phyloP scores from a whole-genome alignment of 176 grass and related monocot genomes.

The Hyparrhenia diplandra region DNA sequence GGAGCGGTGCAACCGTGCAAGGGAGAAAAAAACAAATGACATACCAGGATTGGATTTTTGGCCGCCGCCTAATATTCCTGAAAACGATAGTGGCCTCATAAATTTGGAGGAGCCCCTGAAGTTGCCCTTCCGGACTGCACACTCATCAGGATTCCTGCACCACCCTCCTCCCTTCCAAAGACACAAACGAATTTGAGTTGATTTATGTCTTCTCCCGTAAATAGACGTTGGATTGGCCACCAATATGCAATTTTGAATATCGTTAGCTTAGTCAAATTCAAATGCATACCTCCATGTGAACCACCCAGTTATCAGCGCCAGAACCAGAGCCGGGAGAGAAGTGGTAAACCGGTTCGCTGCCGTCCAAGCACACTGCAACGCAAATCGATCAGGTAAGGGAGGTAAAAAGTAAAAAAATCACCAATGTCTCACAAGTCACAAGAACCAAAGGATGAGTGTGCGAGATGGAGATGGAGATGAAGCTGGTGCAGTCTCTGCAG shows the following conservation, averaged over 20 bases:
- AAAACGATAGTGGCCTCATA: constrained; percentile 68
- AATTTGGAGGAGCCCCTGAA: constrained; percentile 73
- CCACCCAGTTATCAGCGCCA: constrained; percentile 65
- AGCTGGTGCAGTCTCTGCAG: no score
- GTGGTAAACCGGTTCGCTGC: constrained; percentile 63
- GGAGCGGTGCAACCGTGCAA: background rate
- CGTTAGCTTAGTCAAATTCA: background rate
- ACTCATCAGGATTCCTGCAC: constrained; percentile 68
- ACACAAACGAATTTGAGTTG: background rate
- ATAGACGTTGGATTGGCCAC: background rate
- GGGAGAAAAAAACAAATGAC: background rate
- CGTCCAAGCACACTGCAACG: constrained; percentile 64
- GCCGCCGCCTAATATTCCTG: constrained; percentile 53
- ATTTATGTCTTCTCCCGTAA: background rate
- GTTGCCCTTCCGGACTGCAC: constrained; percentile 56
- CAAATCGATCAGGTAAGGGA: background rate
- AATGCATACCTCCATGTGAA: constrained; percentile 69
- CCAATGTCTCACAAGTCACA: no score
- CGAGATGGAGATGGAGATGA: no score
- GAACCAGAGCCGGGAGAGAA: constrained; percentile 62
- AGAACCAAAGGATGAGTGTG: background rate
- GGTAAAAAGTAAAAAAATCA: background rate
- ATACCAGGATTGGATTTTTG: constrained; percentile 60
- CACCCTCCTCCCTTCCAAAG: constrained; percentile 75
- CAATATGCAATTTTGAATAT: background rate